phyloP scores from a whole-genome alignment of 257 asterid genomes.

The Solanum sitiens region DNA sequence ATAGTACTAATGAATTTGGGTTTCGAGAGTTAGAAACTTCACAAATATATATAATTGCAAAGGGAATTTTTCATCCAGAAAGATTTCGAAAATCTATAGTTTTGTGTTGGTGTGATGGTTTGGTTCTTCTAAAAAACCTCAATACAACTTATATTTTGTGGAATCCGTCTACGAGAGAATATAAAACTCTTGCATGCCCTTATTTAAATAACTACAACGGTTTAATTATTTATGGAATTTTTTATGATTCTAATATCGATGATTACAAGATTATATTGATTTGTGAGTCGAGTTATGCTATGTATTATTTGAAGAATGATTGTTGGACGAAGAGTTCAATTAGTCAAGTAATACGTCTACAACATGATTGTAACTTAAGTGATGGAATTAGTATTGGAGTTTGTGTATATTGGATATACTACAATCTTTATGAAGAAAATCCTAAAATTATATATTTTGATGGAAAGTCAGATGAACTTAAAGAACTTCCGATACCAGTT shows the following conservation, averaged over 20 bases:
- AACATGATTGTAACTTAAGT: not conserved
- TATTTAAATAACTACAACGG: not conserved
- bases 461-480: not conserved
- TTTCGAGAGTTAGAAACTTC: not conserved
- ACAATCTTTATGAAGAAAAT: not conserved
- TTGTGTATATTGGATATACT: not conserved
- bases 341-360: not conserved
- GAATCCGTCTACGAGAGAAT: not conserved
- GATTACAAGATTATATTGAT: not conserved
- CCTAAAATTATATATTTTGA: not conserved
- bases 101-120: not conserved
- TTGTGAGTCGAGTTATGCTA: not conserved
- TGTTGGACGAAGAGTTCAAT: not conserved
- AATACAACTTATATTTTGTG: not conserved
- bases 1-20: not conserved
- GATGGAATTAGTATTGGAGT: not conserved
- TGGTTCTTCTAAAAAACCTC: not conserved
- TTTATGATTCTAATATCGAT: not conserved
- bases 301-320: not conserved
- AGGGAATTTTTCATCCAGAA: not conserved
- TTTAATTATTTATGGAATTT: not conserved
- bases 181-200: not conserved
- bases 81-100: not conserved
- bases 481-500: not conserved
- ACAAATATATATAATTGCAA: not conserved